phyloP scores from a whole-genome alignment of 148 eudicot genomes.

The Fallopia convolvulus region DNA sequence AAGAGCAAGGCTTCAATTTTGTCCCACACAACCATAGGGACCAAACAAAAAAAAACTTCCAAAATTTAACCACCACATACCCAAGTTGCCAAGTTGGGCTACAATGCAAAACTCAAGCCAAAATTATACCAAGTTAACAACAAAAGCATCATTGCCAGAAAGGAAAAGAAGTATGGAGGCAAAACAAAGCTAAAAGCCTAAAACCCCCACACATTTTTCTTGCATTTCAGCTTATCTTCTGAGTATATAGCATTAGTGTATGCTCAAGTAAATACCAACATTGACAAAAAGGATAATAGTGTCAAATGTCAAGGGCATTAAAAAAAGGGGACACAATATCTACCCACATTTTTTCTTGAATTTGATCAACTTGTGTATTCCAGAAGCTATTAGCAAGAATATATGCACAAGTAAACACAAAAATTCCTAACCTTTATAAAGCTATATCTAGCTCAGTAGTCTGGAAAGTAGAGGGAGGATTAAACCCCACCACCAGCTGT shows the following conservation, averaged over 20 bases:
- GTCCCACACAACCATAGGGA: background rate
- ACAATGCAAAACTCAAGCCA: background rate
- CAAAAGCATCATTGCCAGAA: background rate
- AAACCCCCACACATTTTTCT: background rate
- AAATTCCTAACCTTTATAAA: background rate
- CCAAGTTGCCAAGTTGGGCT: background rate
- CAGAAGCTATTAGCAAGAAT: background rate
- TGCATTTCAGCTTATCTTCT: background rate
- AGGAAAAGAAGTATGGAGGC: background rate
- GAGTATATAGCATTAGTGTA: background rate
- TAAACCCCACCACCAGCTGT: constrained; percentile 25
- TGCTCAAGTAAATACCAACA: background rate
- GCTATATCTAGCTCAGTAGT: constrained; percentile 28
- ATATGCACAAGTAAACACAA: background rate
- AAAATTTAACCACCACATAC: background rate
- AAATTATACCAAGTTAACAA: background rate
- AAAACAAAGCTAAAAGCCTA: background rate
- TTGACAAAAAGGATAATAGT: background rate
- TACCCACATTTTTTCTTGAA: background rate
- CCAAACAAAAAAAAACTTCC: background rate
- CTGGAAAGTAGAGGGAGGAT: constrained; percentile 27
- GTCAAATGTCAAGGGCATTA: background rate
- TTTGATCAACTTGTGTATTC: background rate
- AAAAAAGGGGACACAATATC: background rate
- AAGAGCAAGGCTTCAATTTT: background rate